Conservation (phyloP, 495 filamentous ascomycete species). For the Aspergillus ellipticus region DNA sequence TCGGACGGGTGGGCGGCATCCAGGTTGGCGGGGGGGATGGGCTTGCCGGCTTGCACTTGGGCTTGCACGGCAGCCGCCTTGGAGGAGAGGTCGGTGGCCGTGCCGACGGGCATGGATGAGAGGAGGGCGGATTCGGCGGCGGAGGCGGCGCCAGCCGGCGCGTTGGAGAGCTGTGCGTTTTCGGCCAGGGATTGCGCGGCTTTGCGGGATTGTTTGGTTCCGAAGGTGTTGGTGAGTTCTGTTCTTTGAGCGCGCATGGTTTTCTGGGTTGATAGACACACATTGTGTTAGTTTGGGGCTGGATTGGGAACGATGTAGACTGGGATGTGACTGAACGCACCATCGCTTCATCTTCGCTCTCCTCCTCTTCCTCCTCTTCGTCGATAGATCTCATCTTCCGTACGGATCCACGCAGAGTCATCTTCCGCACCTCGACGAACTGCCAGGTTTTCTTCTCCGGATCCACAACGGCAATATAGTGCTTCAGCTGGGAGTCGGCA, state of each 20-base stretch:
- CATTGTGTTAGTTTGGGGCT: constrained; percentile 11
- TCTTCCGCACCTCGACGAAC: constrained; percentile 69
- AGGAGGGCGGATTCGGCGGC: constrained; percentile 60
- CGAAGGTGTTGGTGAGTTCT: constrained; percentile 82
- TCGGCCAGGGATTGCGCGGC: constrained; percentile 70
- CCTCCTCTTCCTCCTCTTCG: constrained; percentile 38
- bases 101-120: constrained; percentile 52
- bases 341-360: constrained; percentile 39
- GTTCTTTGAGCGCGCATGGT: constrained; percentile 56
- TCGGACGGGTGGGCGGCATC: constrained; percentile 69
- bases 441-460: constrained; percentile 67
- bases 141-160: constrained; percentile 46
- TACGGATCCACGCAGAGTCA: constrained; percentile 64
- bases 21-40: constrained; percentile 72
- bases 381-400: constrained; percentile 47
- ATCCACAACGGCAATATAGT: constrained; percentile 87
- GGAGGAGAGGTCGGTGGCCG: constrained; percentile 53
- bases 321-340: constrained; percentile 19
- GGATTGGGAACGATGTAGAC: background rate
- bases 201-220: constrained; percentile 90
- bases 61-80: constrained; percentile 64
- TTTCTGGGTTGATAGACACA: constrained; percentile 31
- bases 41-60: constrained; percentile 65
- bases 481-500: constrained; percentile 64
- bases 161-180: constrained; percentile 65